These are phyloP conservation scores for Vaccinium myrtillus DNA, from an alignment of 148 eudicot genomes.

Conservation along the genomic window DNA sequence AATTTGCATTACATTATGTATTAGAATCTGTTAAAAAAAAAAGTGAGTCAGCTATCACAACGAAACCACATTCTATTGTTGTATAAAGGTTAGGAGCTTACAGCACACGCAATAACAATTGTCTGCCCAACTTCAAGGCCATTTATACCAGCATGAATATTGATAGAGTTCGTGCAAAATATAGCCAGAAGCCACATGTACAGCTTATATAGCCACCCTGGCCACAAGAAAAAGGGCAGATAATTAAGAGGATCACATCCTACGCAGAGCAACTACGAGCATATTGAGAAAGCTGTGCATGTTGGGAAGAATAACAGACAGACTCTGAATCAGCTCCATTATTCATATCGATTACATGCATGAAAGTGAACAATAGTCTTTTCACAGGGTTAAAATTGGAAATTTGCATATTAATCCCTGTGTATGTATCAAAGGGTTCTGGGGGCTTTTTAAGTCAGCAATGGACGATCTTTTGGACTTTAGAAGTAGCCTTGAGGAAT, in stretches of 20 bases:
- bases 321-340: neutral
- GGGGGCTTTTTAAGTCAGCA: neutral
- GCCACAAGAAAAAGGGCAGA: constrained; percentile 12
- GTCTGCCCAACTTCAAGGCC: constrained; percentile 99
- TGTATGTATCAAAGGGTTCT: too few relatives aligned
- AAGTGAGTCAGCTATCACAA: constrained; percentile 18
- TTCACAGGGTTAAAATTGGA: too few relatives aligned
- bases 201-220: constrained; percentile 87
- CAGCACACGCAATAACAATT: constrained; percentile 82
- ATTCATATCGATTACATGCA: neutral
- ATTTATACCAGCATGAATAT: constrained; percentile 96
- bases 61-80: neutral
- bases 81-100: constrained; percentile 41
- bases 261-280: neutral
- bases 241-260: neutral
- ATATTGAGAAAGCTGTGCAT: neutral
- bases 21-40: constrained; percentile 56
- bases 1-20: constrained; percentile 93
- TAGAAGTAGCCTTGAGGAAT: neutral
- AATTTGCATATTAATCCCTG: too few relatives aligned
- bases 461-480: neutral
- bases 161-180: constrained; percentile 93
- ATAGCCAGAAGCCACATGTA: constrained; percentile 95
- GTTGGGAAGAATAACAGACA: neutral
- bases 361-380: neutral